phyloP scores from a whole-genome alignment of 345 rosid species.

The Populus tremula region DNA sequence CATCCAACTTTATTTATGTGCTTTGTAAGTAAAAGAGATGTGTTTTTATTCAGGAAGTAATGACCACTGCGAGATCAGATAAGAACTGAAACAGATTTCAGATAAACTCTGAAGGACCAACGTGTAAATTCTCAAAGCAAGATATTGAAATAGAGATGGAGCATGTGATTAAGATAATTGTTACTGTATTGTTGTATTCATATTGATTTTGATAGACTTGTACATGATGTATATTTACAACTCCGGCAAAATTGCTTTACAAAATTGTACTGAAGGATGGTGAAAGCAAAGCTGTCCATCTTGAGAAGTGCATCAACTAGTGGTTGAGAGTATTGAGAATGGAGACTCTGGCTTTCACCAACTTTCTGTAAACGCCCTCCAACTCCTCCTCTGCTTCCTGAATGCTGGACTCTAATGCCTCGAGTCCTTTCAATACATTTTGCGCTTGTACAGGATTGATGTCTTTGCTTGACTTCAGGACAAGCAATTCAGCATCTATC shows the following conservation, averaged over 20 bases:
- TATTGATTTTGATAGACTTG: background rate
- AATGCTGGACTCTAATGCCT: background rate
- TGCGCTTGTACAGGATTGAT: background rate
- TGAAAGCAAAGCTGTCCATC: background rate
- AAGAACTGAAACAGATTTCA: no score
- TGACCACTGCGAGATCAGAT: no score
- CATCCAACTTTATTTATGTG: no score
- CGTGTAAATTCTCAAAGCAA: no score
- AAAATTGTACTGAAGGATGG: background rate
- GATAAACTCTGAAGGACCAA: no score
- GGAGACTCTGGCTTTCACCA: constrained; percentile 5
- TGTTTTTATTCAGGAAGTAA: no score
- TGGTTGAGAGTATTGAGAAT: background rate
- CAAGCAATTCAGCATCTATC: background rate
- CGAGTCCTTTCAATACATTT: background rate
- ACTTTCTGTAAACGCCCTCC: background rate
- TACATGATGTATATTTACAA: background rate
- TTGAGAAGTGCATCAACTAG: background rate
- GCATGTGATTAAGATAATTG: background rate
- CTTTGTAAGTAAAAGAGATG: no score
- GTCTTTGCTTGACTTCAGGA: background rate
- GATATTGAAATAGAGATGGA: no score
- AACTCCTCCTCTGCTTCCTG: background rate
- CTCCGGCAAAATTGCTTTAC: background rate
- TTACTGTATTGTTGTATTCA: background rate